Evolutionary conservation across 2,329 filamentous ascomycete species (phyloP), one percentile per base, ranked within the genome.

Genomic region (Nemania sp.): DNA sequence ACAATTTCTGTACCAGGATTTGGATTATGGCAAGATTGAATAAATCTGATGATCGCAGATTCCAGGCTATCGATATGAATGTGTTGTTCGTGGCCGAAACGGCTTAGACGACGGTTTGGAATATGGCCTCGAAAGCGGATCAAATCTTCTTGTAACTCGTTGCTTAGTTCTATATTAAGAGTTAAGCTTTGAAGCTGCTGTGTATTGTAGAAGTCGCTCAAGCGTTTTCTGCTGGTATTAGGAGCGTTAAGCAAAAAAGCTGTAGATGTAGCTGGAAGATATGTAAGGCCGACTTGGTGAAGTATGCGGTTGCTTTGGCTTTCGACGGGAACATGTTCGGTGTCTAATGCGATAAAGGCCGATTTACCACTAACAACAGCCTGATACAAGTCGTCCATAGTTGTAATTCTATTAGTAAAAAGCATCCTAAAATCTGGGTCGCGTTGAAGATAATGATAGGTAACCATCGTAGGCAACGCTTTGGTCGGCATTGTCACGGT

Each of bases 311-410:
- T 46, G n/a, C 11, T 46, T 40, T 34, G 33, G 42, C 22, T 45
- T 46, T 52, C 26, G 8, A 52, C 26, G 6, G 50, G 43, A 37
- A 31, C 22, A 43, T 53, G 43, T 37, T 53, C 43, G 15, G 43
- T 53, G 14, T 53, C 43, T 43, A 53, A 43, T 37, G 43, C 43
- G 30, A 53, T 48, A 15, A 53, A 53, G 30, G 50, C 43, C 8
- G 23, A 48, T 19, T 42, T 43, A 43, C 47, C 37, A 42, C 20
- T 26, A 49, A 24, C 19, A 49, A 49, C 36, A 24, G 33, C 17
- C 20, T 9, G 33, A 12, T 47, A 19, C 36, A 52, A 37, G 42
- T 36, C 36, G 26, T 52, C 6, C 43, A 52, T 47, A 47, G 49
- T 46, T 52, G 26, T 52, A 46, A 52, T 40, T 9, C 33, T 46